Evolutionary conservation across 1,284 basidiomycete species (phyloP), one percentile per base, ranked within the genome.

Genomic region (Pseudozyma thailandica): DNA sequence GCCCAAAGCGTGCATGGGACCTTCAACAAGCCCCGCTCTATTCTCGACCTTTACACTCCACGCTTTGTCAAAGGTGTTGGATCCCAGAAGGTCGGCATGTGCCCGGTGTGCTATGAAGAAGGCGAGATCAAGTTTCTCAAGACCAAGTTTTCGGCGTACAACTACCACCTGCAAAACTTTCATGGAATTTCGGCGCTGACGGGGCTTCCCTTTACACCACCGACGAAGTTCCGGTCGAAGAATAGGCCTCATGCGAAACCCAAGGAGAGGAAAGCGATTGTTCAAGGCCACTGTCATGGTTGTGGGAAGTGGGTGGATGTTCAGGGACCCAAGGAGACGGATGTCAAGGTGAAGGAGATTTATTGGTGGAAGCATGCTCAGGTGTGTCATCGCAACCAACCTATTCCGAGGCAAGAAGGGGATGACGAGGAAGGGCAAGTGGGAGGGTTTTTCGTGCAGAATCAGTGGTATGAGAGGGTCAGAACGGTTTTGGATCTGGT

Each of bases 111-210:
- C 62, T 76, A 61, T 44, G 75, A 75, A n/a, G 54, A 71, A 4
- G 64, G 50, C 0, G 30, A 38, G 16, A 50, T 63, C 27, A 46
- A 42, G 7, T 77, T 65, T 26, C 51, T 59, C 57, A 70, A 72
- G 49, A 77, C 63, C 26, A 77, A 77, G 39, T 61, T 63, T 30
- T 77, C 75, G 15, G 73, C 74, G 13, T 77, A 75, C 66, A 77
- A 77, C 39, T 77, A 76, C 23, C 75, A 77, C 31, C 25, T 77
- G 18, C 74, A 74, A 18, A 68, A 74, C 44, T 44, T 52, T 18
- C 75, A 77, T 50, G 75, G 75, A 3, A 62, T 77, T 38, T 70
- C 60, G 0, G 63, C 65, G 0, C 15, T 51, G 5, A 75, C 61
- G 2, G 65, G 64, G 1, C 37, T 63, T 2, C 75, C 75, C 16